Base-by-base conservation (phyloP, 2,329 filamentous ascomycete species). In the Penicillium sp. region DNA sequence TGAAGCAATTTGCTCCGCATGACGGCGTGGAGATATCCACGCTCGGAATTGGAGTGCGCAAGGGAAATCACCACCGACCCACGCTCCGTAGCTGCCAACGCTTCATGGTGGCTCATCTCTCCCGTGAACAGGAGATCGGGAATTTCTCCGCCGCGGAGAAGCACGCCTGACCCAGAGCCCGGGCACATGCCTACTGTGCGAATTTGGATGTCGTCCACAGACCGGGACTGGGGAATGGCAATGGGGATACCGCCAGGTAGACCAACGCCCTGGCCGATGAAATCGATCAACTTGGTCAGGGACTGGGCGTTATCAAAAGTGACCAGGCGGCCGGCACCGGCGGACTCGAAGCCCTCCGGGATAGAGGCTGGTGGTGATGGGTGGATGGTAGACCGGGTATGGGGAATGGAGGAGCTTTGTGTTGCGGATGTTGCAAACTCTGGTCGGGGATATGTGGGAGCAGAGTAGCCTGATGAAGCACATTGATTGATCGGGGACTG, bases 21-120 rank as follows among this genome's bases (percentile, higher is more conserved):
- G 38, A 86, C 81, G 49, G 84, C 77, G 48, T 77, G 77, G 59
- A 98, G 69, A 64, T 91, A 98, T 0, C 82, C 84, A 28, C 93
- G 76, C 74, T 98, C 93, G 0, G 87, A 93, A 68, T 97, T 97
- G 58, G 86, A 91, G 67, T 98, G 93, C 60, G 95, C 95, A 39
- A 95, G 77, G 32, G 85, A 86, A 42, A 97, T 80, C 0, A 97
- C 87, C 44, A 82, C 85, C 53, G 84, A 84, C 1, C 90, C 90
- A 48, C 84, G 80, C 73, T 96, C 90, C 23, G 87, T 88, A 1
- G 89, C 88, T 31, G 86, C 81, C 47, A 98, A 77, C 3, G 91
- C 89, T 54, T 93, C 89, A 65, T 98, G 93, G 65, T 98, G 93
- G 60, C 82, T 87, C 75, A 97, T 80, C 72, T 98, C 93, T 1